phyloP scores from a whole-genome alignment of 1,284 basidiomycete genomes.

The Agroathelia rolfsii region DNA sequence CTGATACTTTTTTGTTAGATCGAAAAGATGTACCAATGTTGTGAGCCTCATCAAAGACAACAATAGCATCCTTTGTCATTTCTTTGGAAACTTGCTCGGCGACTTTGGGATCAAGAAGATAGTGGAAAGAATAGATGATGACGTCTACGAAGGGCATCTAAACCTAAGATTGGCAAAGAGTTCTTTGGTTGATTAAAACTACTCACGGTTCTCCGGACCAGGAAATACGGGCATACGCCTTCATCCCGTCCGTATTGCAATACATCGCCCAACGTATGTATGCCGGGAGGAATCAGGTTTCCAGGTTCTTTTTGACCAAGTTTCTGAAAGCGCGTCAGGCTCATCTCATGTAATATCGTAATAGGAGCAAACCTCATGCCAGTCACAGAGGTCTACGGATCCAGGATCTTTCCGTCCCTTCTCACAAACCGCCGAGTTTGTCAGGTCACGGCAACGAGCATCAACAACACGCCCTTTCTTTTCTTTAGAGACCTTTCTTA shows the following conservation, averaged over 20 bases:
- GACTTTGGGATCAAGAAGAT: constrained; percentile 97
- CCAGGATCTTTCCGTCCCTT: constrained; percentile 84
- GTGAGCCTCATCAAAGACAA: constrained; percentile 99
- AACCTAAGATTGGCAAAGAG: constrained; percentile 2
- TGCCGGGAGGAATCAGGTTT: constrained; percentile 76
- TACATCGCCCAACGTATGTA: constrained; percentile 93
- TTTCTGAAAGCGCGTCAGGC: no score
- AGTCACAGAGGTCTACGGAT: constrained; percentile 87
- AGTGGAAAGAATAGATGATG: constrained; percentile 99
- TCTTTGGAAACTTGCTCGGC: constrained; percentile 99
- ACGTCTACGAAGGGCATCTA: constrained; percentile 96
- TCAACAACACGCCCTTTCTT: constrained; percentile 98
- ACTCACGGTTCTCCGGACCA: constrained; percentile 88
- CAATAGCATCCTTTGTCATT: constrained; percentile 94
- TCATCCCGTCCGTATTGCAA: constrained; percentile 83
- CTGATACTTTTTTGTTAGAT: neutral
- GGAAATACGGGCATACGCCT: constrained; percentile 92
- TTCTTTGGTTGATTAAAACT: constrained; percentile 10
- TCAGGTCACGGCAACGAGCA: constrained; percentile 93
- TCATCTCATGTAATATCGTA: no score
- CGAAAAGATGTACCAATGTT: constrained; percentile 72
- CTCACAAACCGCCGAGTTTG: constrained; percentile 78
- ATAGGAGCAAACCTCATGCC: constrained; percentile 78
- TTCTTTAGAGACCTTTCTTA: constrained; percentile 84
- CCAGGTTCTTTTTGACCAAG: constrained; percentile 78